These are phyloP conservation scores for Triticum timopheevii DNA, from an alignment of 176 grass and related monocot genomes.

Conservation along the genomic window DNA sequence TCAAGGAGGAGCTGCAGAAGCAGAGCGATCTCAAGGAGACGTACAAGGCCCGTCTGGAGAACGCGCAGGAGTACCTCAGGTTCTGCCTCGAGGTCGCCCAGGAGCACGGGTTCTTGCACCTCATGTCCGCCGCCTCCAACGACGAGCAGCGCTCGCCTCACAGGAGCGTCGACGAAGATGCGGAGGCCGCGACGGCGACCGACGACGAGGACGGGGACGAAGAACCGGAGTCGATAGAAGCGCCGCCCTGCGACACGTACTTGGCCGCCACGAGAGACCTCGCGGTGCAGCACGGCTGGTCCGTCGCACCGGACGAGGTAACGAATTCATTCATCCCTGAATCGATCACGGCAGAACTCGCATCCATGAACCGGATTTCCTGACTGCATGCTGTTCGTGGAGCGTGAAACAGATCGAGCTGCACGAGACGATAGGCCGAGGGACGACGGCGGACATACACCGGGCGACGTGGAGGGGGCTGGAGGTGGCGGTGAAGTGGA, in stretches of 20 bases:
- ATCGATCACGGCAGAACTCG: neutral
- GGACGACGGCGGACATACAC: conserved; percentile 52
- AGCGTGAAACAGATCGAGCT: conserved; percentile 44
- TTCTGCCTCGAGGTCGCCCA: conserved; percentile 58
- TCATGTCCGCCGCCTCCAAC: conserved; percentile 33
- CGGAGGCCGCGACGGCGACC: neutral
- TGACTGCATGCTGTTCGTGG: neutral
- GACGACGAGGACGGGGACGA: neutral
- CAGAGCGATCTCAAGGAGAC: conserved; percentile 61
- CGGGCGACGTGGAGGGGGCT: conserved; percentile 55
- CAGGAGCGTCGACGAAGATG: neutral
- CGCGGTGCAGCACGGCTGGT: conserved; percentile 55
- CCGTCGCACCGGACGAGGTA: conserved; percentile 51
- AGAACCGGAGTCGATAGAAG: neutral
- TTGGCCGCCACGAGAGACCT: conserved; percentile 30
- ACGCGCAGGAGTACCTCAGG: conserved; percentile 58
- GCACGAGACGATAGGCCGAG: conserved; percentile 55
- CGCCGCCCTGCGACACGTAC: conserved; percentile 28
- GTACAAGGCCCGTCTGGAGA: conserved; percentile 54
- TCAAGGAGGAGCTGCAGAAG: conserved; percentile 41
- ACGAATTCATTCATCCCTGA: neutral
- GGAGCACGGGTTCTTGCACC: conserved; percentile 59
- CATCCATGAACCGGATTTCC: no score
- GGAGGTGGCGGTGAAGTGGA: conserved; percentile 62
- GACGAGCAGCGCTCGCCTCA: neutral